Evolutionary conservation across 2,329 filamentous ascomycete species (phyloP), one percentile per base, ranked within the genome.

Genomic region (Sphaerulina vaccinii): DNA sequence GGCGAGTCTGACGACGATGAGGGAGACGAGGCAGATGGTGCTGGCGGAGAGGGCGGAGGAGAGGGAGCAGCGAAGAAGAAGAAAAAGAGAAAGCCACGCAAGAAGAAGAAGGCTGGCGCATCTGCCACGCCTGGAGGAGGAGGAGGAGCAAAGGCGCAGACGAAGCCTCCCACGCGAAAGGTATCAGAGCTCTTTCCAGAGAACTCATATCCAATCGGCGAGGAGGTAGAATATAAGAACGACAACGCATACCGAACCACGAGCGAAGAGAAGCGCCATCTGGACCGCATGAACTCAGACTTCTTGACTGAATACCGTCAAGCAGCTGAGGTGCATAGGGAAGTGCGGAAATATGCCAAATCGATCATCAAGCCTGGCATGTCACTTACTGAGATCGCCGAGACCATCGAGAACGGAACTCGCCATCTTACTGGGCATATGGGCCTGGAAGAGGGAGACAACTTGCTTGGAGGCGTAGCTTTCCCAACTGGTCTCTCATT

Each of bases 401-500:
- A 75, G 50, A 75, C 71, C 5, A 80, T 82, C 44, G 79, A 82
- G 56, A 75, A 81, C 54, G 73, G 77, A 18, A 77, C 80, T 22
- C 66, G 79, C 24, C 72, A 76, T 21, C 66, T 82, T 43, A 72
- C 73, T 1, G 75, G 72, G 29, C 73, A 82, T 54, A 68, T 73
- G 48, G 79, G 79, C 1, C 69, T 82, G 16, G 76, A 78, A 49
- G 65, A 73, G 16, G 79, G 79, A 27, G 74, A 79, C 60, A 69
- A 69, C 48, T 65, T 81, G 40, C 71, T 74, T 42, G 75, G 74
- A 3, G 77, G 79, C 39, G 70, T 82, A 66, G 79, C 76, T 13
- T 82, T 82, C 59, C 79, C 79, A 0, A 81, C 78, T 3, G 79
- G 79, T 0, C 60, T 82, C 19, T 76, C 71, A 51, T 60, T 82